Evolutionary conservation across 2,329 filamentous ascomycete species (phyloP).

Genomic region (Cordyceps cateniannulata): DNA sequence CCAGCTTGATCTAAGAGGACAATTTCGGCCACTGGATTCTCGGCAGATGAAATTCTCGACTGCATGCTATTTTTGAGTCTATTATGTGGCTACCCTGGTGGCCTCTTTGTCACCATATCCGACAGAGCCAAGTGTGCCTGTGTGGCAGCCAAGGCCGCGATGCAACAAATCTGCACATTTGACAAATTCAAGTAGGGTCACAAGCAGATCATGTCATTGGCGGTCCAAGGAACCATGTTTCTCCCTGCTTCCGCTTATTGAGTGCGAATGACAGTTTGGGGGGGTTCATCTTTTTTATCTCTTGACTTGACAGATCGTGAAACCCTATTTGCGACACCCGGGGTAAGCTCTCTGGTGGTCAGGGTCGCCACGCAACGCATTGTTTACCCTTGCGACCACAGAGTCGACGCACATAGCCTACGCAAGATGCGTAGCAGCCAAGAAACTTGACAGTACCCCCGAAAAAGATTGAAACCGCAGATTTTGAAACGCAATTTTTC

Average conservation of each 20-base stretch:
- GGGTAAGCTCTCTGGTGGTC: background rate
- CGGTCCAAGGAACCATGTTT: background rate
- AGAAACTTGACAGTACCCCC: background rate
- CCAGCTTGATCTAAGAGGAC: background rate
- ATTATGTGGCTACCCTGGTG: background rate
- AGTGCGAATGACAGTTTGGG: background rate
- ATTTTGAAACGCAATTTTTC: constrained; percentile 1
- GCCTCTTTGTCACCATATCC: background rate
- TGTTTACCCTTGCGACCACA: background rate
- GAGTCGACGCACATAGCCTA: background rate
- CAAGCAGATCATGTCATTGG: background rate
- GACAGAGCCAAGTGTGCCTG: background rate
- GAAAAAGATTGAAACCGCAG: background rate
- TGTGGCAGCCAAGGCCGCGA: background rate
- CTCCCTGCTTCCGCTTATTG: background rate
- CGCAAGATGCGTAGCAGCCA: background rate
- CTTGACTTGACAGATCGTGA: constrained; percentile 3
- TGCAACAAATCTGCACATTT: background rate
- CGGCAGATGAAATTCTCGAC: background rate
- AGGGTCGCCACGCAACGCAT: background rate
- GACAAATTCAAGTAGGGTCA: background rate
- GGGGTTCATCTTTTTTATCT: background rate
- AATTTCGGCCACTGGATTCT: background rate
- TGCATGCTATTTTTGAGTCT: background rate
- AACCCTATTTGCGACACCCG: constrained; percentile 8